Percentiles rank a stretch among this genome's conserved stretches.
Evolutionary conservation across 768 basidiomycete genomes (phyloP).

Genomic region (Boletus patriciae): DNA sequence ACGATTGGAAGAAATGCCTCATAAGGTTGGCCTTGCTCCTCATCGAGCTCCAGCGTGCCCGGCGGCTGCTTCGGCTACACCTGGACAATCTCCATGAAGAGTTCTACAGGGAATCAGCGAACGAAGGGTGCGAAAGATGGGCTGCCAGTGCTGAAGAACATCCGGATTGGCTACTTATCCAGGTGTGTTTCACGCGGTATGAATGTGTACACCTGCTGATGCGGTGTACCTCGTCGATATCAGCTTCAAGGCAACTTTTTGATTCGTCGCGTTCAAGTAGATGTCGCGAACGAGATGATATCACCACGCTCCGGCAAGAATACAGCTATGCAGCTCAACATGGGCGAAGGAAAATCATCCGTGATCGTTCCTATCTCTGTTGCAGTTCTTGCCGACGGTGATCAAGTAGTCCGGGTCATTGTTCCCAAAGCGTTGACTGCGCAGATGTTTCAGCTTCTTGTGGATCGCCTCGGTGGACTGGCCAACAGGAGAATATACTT

Average conservation of each 20-base stretch:
- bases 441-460: slow-evolving; percentile 53
- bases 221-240: neutral
- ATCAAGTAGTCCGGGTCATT: slow-evolving; percentile 47
- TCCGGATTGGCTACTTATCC: slow-evolving; percentile 47
- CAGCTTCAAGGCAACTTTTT: slow-evolving; percentile 49
- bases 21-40: slow-evolving; percentile 28
- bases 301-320: slow-evolving; percentile 37
- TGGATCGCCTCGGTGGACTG: slow-evolving; percentile 44
- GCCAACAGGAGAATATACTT: slow-evolving; percentile 48
- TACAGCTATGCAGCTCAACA: slow-evolving; percentile 50
- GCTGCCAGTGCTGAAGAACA: slow-evolving; percentile 13
- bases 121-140: slow-evolving; percentile 24
- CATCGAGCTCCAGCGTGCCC: slow-evolving; percentile 39
- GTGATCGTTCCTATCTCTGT: slow-evolving; percentile 48
- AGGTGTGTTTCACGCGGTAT: slow-evolving; percentile 27
- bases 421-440: slow-evolving; percentile 47
- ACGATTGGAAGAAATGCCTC: slow-evolving; percentile 35
- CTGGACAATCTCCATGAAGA: slow-evolving; percentile 30
- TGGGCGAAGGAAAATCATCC: slow-evolving; percentile 58
- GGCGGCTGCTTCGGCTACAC: slow-evolving; percentile 34
- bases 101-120: slow-evolving; percentile 29
- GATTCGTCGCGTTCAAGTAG: slow-evolving; percentile 42
- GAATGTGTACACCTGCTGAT: neutral
- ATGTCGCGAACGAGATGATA: slow-evolving; percentile 49
- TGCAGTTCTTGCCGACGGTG: slow-evolving; percentile 43